Conservation (phyloP, 441 rosid genomes). For the Euphorbia corollata region DNA sequence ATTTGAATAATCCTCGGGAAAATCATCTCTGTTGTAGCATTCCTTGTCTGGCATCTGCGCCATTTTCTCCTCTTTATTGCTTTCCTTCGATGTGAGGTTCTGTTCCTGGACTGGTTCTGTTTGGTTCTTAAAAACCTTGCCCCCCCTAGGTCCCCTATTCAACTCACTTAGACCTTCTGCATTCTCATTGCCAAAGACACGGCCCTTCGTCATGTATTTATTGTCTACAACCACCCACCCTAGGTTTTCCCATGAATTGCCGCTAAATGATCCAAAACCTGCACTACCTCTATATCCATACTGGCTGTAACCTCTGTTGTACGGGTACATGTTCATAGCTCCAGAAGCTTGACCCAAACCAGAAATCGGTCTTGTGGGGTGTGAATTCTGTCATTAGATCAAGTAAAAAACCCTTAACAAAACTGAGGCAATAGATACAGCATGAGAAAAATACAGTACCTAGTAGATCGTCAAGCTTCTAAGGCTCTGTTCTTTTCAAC, state of each 20-base stretch:
- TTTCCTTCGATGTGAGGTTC: conserved; percentile 25
- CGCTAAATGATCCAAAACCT: conserved; percentile 51
- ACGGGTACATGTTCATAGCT: conserved; percentile 51
- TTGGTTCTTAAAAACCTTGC: conserved; percentile 52
- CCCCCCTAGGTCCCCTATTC: conserved; percentile 82
- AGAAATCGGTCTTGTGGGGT: conserved; percentile 44
- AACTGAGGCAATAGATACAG: background rate
- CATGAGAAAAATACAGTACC: conserved; percentile 1
- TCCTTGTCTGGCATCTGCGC: conserved; percentile 41
- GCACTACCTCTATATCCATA: conserved; percentile 59
- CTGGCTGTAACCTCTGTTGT: conserved; percentile 52
- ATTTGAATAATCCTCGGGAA: conserved; percentile 50
- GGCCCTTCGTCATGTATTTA: conserved; percentile 61
- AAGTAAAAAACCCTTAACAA: conserved; percentile 6
- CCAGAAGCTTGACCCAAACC: conserved; percentile 47
- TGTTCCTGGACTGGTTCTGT: conserved; percentile 42
- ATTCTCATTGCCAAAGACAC: conserved; percentile 53
- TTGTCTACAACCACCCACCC: conserved; percentile 57
- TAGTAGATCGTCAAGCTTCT: background rate
- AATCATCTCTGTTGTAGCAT: conserved; percentile 62
- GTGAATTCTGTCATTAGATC: conserved; percentile 37
- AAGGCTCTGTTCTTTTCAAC: no score
- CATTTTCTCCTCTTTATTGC: conserved; percentile 36
- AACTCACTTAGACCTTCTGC: conserved; percentile 77
- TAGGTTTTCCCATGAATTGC: conserved; percentile 52